Evolutionary conservation across 2,329 filamentous ascomycete genomes (phyloP).

Genomic region (Trichoderma aggressivum): DNA sequence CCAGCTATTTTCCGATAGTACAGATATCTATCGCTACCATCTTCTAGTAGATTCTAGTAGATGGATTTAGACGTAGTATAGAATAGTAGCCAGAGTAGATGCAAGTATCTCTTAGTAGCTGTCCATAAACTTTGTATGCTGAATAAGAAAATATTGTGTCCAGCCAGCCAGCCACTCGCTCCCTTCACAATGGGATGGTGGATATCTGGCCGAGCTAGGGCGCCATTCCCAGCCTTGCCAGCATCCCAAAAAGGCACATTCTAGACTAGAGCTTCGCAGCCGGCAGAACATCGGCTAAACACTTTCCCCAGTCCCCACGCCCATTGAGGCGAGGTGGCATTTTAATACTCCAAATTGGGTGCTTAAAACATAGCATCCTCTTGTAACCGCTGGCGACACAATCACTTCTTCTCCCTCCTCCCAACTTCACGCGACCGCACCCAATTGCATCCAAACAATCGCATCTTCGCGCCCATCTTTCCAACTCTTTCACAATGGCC

Average conservation of each 20-base stretch:
- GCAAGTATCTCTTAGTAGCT: not conserved
- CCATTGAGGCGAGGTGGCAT: constrained; percentile 21
- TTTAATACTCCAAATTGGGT: not conserved
- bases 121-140: not conserved
- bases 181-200: not conserved
- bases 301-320: not conserved
- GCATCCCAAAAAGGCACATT: not conserved
- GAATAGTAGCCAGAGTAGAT: not conserved
- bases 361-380: not conserved
- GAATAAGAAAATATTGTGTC: not conserved
- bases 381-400: constrained; percentile 6
- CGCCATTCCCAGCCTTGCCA: not conserved
- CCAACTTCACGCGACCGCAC: not conserved
- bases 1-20: not conserved
- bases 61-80: not conserved
- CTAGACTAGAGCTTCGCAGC: not conserved
- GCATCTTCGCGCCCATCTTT: not conserved
- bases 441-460: not conserved
- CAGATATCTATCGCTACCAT: not conserved
- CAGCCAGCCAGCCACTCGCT: not conserved
- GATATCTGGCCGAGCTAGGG: not conserved
- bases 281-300: constrained; percentile 13
- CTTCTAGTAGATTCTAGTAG: not conserved
- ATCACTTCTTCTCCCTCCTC: not conserved
- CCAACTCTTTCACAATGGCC: constrained; percentile 48